Base-by-base conservation (phyloP, 2,329 filamentous ascomycete species). In the Epichloe amarillans region DNA sequence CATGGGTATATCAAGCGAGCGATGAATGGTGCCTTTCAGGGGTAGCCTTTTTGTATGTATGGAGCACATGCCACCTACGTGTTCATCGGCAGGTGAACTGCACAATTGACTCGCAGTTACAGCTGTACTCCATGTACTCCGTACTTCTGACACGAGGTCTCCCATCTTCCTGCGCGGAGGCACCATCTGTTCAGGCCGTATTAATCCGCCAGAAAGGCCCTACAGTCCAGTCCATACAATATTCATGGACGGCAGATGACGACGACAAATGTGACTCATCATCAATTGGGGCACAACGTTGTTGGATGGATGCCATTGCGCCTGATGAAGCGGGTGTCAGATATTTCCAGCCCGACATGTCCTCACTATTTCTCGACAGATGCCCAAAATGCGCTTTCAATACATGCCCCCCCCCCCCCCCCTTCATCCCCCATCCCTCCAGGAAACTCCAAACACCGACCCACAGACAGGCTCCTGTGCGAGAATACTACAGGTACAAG, bases 401-500 rank as follows among this genome's bases (percentile, higher is more conserved):
- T n/a, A 19, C 17, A 46, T 49, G 33, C n/a, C 30, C 23, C n/a
- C n/a, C n/a, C n/a, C n/a, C n/a, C n/a, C n/a, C n/a, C n/a, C n/a
- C 33, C 15, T 19, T 19, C 19, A 19, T 19, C 30, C n/a, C 3
- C 23, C 1, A 2, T 7, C 23, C 33, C 11, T 14, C 30, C 43
- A 3, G n/a, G 4, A 47, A 49, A 52, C 50, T 49, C 50, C 50
- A 52, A 39, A 48, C 46, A 45, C 50, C 50, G 26, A 14, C 3
- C 36, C 21, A 17, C 12, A 14, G 3, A 30, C 46, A 48, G 6
- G 26, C 11, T 30, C 3, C 26, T 15, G 21, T 11, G n/a, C n/a
- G 15, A 30, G 5, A 10, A 19, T 33, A 48, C 47, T 82, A 93
- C 66, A 96, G 75, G 65, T 96, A 97, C 67, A 97, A 72, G 60